Evolutionary conservation across 192 early-diverging fungal species (phyloP), one percentile per base, ranked within the genome.

Genomic region (Lobosporangium transversale): DNA sequence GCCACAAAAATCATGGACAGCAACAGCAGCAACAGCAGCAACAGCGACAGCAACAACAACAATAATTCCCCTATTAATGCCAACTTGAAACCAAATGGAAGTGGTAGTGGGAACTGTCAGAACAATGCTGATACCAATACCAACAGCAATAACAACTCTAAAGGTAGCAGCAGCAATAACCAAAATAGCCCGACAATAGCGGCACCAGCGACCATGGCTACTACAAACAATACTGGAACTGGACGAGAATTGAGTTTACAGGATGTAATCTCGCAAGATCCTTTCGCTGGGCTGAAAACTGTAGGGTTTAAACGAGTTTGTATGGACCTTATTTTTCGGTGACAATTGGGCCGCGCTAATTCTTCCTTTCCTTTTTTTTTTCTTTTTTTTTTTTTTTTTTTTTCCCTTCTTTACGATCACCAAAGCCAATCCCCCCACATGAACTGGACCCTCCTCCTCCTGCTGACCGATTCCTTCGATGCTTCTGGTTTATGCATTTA

Each of bases 401-500:
- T 48, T 18, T 35, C 21, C 23, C 35, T 58, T 43, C 4, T 14
- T 47, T 59, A 35, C 21, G 1, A 7, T 59, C 30, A n/a, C 17
- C 24, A 59, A 14, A 45, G 44, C 27, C 58, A 30, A 31, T 45
- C 24, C 23, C 51, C n/a, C 51, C 33, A 4, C 26, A 49, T 1
- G 58, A 61, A 27, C 36, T 59, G 32, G 37, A 56, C 43, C 24
- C 56, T 68, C 18, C 55, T 21, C 17, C 65, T 21, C 67, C 62
- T 17, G 36, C 51, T 55, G 78, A 79, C 54, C 53, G 66, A 53
- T 74, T 59, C 61, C 53, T 82, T 26, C 78, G 75, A 20, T 68
- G 60, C 17, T 82, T 79, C 59, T 82, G 81, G 81, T 43, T 82
- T 20, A 79, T 82, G 62, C 69, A 55, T n/a, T 43, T 65, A 21